A percentile compares a stretch with the other conserved stretches of the same genome.
phyloP scores from a whole-genome alignment of 306 rosid species.

The Boehmeria nivea region DNA sequence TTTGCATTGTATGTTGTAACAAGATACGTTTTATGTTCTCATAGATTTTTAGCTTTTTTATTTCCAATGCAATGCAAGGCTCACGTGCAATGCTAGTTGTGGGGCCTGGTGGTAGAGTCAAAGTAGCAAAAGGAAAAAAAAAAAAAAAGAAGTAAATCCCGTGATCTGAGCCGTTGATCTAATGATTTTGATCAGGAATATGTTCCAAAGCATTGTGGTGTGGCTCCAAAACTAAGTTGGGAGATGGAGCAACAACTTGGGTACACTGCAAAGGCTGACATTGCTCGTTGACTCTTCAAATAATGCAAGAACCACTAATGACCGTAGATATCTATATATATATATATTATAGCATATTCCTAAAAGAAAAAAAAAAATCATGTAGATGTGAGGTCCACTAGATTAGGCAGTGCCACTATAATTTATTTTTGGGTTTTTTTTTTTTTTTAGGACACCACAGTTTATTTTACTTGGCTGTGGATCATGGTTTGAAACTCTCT shows the following conservation, averaged over 20 bases:
- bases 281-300: slow-evolving; percentile 52
- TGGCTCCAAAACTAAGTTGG: slow-evolving; percentile 67
- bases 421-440: not conserved
- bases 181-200: slow-evolving; percentile 48
- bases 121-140: not conserved
- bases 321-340: slow-evolving; percentile 25
- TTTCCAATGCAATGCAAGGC: not conserved
- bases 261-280: slow-evolving; percentile 61
- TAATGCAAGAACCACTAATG: slow-evolving; percentile 16
- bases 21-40: not conserved
- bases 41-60: not conserved
- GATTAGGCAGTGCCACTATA: slow-evolving; percentile 18
- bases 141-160: not conserved
- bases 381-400: slow-evolving; percentile 26
- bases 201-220: slow-evolving; percentile 54
- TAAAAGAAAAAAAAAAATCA: not conserved
- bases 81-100: slow-evolving; percentile 5
- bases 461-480: slow-evolving; percentile 35
- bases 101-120: not conserved
- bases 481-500: slow-evolving; percentile 17
- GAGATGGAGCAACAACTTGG: slow-evolving; percentile 83
- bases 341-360: slow-evolving; percentile 7
- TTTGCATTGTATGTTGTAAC: too few species aligned
- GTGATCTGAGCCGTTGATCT: slow-evolving; percentile 31
- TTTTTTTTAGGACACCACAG: not conserved